Evolutionary conservation across 2,329 filamentous ascomycete genomes (phyloP).

Genomic region (Lecanoromycetidae sp.): DNA sequence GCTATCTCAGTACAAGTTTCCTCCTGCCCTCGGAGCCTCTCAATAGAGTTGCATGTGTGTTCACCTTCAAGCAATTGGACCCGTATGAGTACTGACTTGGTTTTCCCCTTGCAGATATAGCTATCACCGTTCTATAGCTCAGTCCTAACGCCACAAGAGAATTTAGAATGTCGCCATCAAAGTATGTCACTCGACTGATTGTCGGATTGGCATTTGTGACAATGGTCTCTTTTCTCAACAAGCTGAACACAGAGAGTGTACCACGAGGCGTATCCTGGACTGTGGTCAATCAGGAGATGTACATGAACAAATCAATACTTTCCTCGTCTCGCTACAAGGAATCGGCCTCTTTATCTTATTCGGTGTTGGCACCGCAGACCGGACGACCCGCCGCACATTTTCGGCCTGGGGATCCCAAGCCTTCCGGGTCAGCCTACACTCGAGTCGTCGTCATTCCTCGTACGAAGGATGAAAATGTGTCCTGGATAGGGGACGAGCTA

Average conservation of each 20-base stretch:
- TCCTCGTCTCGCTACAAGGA: neutral
- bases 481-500: constrained; percentile 44
- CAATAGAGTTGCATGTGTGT: too few relatives aligned
- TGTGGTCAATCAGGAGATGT: neutral
- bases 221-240: neutral
- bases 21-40: too few relatives aligned
- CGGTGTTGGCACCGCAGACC: neutral
- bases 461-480: constrained; percentile 39
- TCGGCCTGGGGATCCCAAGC: constrained; percentile 28
- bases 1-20: too few relatives aligned
- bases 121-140: neutral
- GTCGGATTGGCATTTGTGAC: neutral
- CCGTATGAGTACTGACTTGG: too few relatives aligned
- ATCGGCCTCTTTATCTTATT: neutral
- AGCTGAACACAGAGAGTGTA: neutral
- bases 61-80: too few relatives aligned
- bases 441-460: constrained; percentile 44
- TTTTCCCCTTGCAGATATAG: too few relatives aligned
- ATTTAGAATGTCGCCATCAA: constrained; percentile 3
- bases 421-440: constrained; percentile 39
- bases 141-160: neutral
- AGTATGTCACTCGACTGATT: neutral
- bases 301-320: neutral
- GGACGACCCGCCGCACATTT: constrained; percentile 12
- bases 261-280: neutral